These are phyloP conservation scores for Neonectria hederae DNA, from an alignment of 2,329 filamentous ascomycete genomes.

Conservation along the genomic window DNA sequence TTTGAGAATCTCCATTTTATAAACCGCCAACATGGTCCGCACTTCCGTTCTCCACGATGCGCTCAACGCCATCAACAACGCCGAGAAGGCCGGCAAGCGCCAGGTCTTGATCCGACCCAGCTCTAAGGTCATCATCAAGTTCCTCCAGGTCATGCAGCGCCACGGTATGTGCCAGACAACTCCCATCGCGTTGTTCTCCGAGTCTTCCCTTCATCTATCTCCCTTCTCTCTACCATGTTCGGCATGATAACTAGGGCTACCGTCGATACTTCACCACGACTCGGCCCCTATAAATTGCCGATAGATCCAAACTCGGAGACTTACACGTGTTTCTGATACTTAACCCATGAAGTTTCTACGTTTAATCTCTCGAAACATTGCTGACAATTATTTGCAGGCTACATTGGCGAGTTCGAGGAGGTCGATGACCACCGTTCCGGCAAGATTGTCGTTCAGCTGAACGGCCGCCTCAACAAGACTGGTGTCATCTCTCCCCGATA, in stretches of 20 bases:
- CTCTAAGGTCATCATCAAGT: constrained; percentile 99
- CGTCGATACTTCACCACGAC: constrained; percentile 81
- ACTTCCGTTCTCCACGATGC: constrained; percentile 99
- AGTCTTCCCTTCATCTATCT: background rate
- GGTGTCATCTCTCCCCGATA: constrained; percentile 99
- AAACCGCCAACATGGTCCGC: constrained; percentile 93
- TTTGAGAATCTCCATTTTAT: constrained; percentile 79
- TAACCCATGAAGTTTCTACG: constrained; percentile 79
- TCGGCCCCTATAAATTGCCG: constrained; percentile 99
- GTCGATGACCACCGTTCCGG: constrained; percentile 99
- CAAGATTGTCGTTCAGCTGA: constrained; percentile 99
- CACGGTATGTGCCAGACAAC: constrained; percentile 79
- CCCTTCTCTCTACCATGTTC: constrained; percentile 59
- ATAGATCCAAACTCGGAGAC: constrained; percentile 88
- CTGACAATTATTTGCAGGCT: constrained; percentile 75
- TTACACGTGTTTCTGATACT: constrained; percentile 91
- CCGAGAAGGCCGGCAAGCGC: constrained; percentile 99
- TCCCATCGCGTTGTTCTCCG: background rate
- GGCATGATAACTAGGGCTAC: constrained; percentile 99
- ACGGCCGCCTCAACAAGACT: constrained; percentile 98
- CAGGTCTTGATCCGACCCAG: constrained; percentile 97
- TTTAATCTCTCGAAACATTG: constrained; percentile 95
- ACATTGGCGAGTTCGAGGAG: constrained; percentile 99
- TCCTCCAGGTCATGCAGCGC: constrained; percentile 98
- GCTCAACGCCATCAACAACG: constrained; percentile 99